Percentiles rank a stretch among this genome's conserved stretches.
Evolutionary conservation across 2,329 filamentous ascomycete genomes (phyloP).

Genomic region (Colletotrichum paranaense): DNA sequence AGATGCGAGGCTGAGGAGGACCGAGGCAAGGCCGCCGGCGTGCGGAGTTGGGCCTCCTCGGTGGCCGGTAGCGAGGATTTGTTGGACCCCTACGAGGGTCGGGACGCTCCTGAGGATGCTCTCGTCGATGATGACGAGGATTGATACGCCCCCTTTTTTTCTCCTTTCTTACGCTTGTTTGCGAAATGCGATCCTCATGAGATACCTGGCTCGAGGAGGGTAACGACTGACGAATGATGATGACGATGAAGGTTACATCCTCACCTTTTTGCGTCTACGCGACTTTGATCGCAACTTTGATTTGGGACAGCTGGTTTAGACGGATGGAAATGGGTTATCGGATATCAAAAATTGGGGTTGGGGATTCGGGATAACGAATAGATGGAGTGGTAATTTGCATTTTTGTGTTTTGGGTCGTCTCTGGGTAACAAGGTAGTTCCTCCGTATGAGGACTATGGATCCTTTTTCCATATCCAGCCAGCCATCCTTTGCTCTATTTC

Average conservation of each 20-base stretch:
- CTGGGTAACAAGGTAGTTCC: neutral
- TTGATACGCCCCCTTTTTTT: neutral
- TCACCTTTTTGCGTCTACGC: neutral
- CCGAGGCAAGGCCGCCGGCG: constrained; percentile 27
- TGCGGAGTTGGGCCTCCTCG: constrained; percentile 28
- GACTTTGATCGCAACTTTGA: neutral
- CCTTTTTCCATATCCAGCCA: neutral
- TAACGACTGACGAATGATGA: neutral
- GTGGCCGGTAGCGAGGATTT: constrained; percentile 28
- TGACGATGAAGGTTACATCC: neutral
- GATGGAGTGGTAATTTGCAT: neutral
- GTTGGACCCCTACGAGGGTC: constrained; percentile 24
- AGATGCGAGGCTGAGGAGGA: constrained; percentile 47
- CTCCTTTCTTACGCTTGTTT: neutral
- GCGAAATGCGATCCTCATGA: neutral
- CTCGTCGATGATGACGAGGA: constrained; percentile 23
- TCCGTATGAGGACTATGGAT: neutral
- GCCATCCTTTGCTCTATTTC: neutral
- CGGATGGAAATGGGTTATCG: neutral
- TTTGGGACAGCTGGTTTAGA: neutral
- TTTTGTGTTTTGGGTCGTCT: neutral
- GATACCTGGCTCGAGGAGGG: neutral
- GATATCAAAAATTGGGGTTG: neutral
- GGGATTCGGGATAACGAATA: neutral
- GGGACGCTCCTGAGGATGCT: constrained; percentile 28